These are phyloP conservation scores for Termitomyces sp. DNA, from an alignment of 768 basidiomycete species.

Conservation along the genomic window DNA sequence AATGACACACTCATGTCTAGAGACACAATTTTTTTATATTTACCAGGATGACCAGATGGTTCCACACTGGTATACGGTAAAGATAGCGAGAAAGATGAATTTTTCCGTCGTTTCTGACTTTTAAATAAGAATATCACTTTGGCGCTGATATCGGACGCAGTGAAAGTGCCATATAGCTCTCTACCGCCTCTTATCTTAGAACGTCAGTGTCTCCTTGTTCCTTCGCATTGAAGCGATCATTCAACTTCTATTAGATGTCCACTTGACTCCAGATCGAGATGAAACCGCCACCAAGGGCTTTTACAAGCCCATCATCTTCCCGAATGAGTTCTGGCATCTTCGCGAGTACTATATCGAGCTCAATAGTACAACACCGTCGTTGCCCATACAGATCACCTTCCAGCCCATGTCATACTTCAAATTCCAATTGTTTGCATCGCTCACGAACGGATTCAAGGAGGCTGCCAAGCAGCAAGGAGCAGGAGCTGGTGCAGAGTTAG, in stretches of 20 bases:
- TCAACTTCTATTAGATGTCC: constrained; percentile 45
- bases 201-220: constrained; percentile 39
- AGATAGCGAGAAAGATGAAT: constrained; percentile 12
- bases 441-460: constrained; percentile 85
- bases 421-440: constrained; percentile 79
- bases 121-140: constrained; percentile 75
- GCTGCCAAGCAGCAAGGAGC: constrained; percentile 72
- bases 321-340: constrained; percentile 94
- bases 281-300: constrained; percentile 57
- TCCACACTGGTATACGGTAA: constrained; percentile 79
- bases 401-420: constrained; percentile 83
- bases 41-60: constrained; percentile 52
- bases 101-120: not conserved
- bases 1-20: not conserved
- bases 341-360: constrained; percentile 78
- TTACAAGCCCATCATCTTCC: constrained; percentile 86
- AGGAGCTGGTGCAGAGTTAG: constrained; percentile 64
- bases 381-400: constrained; percentile 81
- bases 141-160: constrained; percentile 72
- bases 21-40: not conserved
- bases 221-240: not conserved
- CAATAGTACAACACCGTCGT: constrained; percentile 70
- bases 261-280: constrained; percentile 57
- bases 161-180: constrained; percentile 42
- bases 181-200: constrained; percentile 56